A percentile compares a stretch with the other conserved stretches of the same genome.
These are phyloP conservation scores for Ceratocystiopsis sp. DNA, from an alignment of 2,329 filamentous ascomycete genomes.

Conservation along the genomic window DNA sequence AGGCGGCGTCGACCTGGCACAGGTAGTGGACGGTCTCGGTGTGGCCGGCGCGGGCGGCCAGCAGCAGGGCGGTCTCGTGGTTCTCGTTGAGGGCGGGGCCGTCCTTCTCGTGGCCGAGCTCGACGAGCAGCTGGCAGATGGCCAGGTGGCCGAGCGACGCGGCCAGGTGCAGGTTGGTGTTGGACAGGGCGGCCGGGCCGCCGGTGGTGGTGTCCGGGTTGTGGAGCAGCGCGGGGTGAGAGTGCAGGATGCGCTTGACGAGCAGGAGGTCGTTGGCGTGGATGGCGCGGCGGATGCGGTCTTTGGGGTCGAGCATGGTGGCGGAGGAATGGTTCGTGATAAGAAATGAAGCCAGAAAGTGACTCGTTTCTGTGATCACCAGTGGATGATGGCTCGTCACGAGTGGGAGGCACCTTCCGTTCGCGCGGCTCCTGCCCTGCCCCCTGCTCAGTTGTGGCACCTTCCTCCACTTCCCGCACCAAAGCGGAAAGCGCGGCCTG, in stretches of 20 bases:
- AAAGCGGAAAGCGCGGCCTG: no score
- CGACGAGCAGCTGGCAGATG: conserved; percentile 53
- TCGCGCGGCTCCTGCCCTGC: no score
- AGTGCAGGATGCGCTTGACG: conserved; percentile 58
- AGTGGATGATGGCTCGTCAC: no score
- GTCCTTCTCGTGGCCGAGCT: conserved; percentile 53
- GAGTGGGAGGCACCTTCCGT: no score
- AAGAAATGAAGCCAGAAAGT: no score
- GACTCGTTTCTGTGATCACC: no score
- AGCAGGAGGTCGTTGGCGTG: conserved; percentile 54
- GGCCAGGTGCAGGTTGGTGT: conserved; percentile 71
- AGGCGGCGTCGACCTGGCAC: conserved; percentile 42
- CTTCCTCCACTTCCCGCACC: no score
- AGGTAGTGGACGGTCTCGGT: conserved; percentile 59
- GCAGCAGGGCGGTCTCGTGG: conserved; percentile 66
- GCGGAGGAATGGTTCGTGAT: no score
- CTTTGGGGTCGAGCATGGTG: conserved; percentile 55
- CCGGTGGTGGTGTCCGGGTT: conserved; percentile 58
- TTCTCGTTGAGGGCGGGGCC: conserved; percentile 63
- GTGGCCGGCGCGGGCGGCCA: conserved; percentile 53
- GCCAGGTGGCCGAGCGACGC: conserved; percentile 53
- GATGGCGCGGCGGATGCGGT: conserved; percentile 69
- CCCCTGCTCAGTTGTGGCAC: no score
- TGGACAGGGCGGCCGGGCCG: conserved; percentile 39
- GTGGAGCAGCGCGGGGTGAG: conserved; percentile 52